phyloP scores from a whole-genome alignment of 1,139 yeast genomes.

The Geotrichum klebahnii region DNA sequence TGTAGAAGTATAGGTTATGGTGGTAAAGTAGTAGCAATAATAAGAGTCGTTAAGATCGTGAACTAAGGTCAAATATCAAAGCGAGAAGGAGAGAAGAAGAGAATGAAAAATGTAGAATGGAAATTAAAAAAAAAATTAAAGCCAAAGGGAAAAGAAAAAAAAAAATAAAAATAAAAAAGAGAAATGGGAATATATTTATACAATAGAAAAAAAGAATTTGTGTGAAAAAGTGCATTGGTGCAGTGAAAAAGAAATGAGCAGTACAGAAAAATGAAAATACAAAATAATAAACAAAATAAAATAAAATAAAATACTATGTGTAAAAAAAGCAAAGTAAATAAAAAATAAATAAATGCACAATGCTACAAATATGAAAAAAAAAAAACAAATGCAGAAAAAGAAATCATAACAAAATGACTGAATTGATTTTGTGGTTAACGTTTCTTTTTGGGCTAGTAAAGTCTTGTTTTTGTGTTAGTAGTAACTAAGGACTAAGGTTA shows the following conservation, averaged over 20 bases:
- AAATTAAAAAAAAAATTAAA: constrained; percentile 16
- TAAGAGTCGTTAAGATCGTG: background rate
- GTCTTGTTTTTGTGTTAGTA: no score
- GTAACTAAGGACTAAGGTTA: no score
- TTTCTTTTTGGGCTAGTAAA: no score
- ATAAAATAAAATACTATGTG: background rate
- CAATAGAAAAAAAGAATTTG: no score
- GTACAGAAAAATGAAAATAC: constrained; percentile 18
- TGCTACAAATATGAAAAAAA: background rate
- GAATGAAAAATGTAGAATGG: background rate
- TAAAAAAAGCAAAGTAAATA: constrained; percentile 2
- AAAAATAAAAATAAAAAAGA: constrained; percentile 11
- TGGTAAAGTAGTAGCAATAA: background rate
- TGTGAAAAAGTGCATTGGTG: no score
- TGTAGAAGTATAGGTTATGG: no score
- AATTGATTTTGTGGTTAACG: no score
- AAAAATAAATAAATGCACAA: background rate
- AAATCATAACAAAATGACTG: constrained; percentile 9
- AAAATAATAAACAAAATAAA: constrained; percentile 12
- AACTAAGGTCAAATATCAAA: background rate
- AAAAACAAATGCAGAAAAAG: constrained; percentile 3
- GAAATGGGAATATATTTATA: no score
- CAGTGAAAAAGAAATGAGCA: no score
- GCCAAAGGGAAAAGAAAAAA: constrained; percentile 3
- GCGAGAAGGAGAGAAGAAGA: background rate